phyloP scores from a whole-genome alignment of 208 protist species.

The Trypanosoma avium region DNA sequence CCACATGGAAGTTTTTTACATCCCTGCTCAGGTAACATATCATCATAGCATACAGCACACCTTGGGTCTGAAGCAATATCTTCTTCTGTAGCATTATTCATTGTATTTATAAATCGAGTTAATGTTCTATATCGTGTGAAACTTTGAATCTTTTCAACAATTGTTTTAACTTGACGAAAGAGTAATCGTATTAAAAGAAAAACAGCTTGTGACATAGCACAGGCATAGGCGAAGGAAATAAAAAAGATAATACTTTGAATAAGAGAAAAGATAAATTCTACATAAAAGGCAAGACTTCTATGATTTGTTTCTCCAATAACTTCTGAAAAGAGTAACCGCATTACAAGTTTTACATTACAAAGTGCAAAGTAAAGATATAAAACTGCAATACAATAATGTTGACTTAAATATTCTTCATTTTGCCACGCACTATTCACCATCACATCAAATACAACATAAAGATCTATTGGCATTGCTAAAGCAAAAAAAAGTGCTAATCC shows the following conservation, averaged over 20 bases:
- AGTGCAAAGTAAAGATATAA: constrained; percentile 25
- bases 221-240: constrained; percentile 50
- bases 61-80: constrained; percentile 57
- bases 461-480: constrained; percentile 18
- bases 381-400: constrained; percentile 16
- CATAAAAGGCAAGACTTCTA: constrained; percentile 42
- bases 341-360: constrained; percentile 6
- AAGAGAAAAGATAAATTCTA: constrained; percentile 24
- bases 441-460: constrained; percentile 27
- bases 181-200: constrained; percentile 56
- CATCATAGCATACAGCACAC: constrained; percentile 88
- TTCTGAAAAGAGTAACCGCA: constrained; percentile 28
- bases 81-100: constrained; percentile 42
- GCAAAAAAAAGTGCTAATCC: constrained; percentile 19
- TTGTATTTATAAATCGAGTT: constrained; percentile 27
- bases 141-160: constrained; percentile 35
- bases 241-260: constrained; percentile 42
- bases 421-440: neutral
- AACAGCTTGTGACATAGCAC: constrained; percentile 35
- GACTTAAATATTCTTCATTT: neutral
- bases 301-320: constrained; percentile 37
- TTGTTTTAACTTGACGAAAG: constrained; percentile 29
- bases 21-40: constrained; percentile 45
- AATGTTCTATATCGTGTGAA: constrained; percentile 49
- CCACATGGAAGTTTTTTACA: constrained; percentile 76